Base-by-base conservation (phyloP, 257 asterid species). In the Salvia hispanica region DNA sequence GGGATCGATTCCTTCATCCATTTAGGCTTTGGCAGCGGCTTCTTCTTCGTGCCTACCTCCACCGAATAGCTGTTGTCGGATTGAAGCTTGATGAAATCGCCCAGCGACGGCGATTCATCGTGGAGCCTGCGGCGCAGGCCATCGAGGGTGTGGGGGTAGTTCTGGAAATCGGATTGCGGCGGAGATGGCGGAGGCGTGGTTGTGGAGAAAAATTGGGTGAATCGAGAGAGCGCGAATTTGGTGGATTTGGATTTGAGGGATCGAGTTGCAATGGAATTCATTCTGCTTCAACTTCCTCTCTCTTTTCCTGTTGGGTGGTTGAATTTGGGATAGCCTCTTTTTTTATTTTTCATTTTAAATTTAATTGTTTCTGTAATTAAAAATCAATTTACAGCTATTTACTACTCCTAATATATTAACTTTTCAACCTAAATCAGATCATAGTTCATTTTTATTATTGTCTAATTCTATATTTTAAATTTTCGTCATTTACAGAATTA, bases 1-100 rank as follows among this genome's bases (percentile, higher is more conserved):
- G 99, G 99, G 64, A 93, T 93, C 1, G 99, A 83, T 62, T 86
- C 99, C 82, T 58, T 90, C 96, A 93, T 88, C 99, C 99, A 93
- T 77, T 90, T 90, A n/a, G 99, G 99, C 81, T 93, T 93, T 3
- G 99, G 96, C 63, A 90, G 36, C 3, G 97, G 99, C 78, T 88
- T 93, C 87, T 90, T 93, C 88, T 83, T 88, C 70, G 99, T 88
- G 37, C 99, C 99, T 1, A 93, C 99, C 81, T 93, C 91, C 55
- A 93, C 97, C 1, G 99, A 93, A 58, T 93, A 93, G 58, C 74
- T 83, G 33, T 76, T 82, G 2, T 90, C 90, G 39, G 82, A 78
- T 77, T 85, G 97, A 48, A 92, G 88, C 52, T 72, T 71, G 1
- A 59, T 21, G 85, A 93, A 93, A 36, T 88, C 95, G 3, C 81